These are phyloP conservation scores for Penicillium canescens DNA, from an alignment of 495 filamentous ascomycete genomes.

Conservation along the genomic window DNA sequence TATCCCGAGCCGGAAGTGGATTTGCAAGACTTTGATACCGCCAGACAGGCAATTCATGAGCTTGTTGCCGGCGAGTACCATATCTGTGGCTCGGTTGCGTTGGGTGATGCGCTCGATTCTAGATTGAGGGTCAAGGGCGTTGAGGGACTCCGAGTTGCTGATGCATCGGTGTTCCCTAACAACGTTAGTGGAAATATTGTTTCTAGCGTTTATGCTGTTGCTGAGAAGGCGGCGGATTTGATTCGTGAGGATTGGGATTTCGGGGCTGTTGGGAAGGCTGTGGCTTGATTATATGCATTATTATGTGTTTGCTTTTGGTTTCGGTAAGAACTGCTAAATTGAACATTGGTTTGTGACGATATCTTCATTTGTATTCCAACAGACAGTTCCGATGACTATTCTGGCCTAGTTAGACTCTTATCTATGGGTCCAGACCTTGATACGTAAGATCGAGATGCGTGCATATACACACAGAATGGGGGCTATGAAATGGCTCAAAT, in stretches of 20 bases:
- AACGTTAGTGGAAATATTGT: constrained; percentile 50
- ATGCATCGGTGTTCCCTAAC: constrained; percentile 51
- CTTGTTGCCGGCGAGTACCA: constrained; percentile 20
- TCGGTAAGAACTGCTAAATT: too few relatives aligned
- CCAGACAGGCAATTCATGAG: constrained; percentile 19
- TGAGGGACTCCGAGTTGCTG: constrained; percentile 51
- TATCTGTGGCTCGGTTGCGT: constrained; percentile 52
- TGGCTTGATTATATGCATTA: background rate
- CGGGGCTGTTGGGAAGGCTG: background rate
- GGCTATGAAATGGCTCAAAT: too few relatives aligned
- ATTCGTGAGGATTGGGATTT: constrained; percentile 43
- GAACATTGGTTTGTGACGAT: too few relatives aligned
- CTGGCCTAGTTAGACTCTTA: background rate
- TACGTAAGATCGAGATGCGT: too few relatives aligned
- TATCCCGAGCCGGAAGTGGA: constrained; percentile 20
- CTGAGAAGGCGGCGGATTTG: constrained; percentile 54
- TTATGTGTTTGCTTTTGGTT: too few relatives aligned
- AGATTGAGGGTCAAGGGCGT: constrained; percentile 49
- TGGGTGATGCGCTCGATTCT: constrained; percentile 56
- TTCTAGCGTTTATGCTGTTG: constrained; percentile 54
- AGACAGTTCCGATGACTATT: background rate
- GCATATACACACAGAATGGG: too few relatives aligned
- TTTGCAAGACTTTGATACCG: constrained; percentile 17
- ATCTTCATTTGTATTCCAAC: too few relatives aligned
- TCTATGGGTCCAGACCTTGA: too few relatives aligned